phyloP scores from a whole-genome alignment of 2,329 filamentous ascomycete genomes.

The Cytospora paraplurivora region DNA sequence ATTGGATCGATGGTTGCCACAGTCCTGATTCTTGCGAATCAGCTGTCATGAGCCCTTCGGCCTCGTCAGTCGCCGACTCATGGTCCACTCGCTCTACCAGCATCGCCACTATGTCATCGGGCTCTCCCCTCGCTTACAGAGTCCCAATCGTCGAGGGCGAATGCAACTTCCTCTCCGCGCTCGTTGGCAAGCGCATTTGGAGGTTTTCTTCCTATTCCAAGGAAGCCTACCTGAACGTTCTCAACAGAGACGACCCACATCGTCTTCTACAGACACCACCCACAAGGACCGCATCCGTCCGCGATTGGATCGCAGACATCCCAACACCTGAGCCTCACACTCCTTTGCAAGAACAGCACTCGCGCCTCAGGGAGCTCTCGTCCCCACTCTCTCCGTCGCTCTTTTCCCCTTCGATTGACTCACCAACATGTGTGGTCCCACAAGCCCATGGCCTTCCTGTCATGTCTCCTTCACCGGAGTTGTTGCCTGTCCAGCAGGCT shows the following conservation, averaged over 20 bases:
- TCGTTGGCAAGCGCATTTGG: constrained; percentile 13
- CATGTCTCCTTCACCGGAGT: not conserved
- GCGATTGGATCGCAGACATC: constrained; percentile 17
- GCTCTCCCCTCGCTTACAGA: constrained; percentile 11
- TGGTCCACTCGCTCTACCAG: constrained; percentile 18
- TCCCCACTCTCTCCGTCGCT: constrained; percentile 7
- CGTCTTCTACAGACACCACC: constrained; percentile 7
- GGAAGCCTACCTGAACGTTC: constrained; percentile 5
- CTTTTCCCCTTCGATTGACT: constrained; percentile 5
- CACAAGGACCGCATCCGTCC: constrained; percentile 10
- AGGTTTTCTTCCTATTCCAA: constrained; percentile 1
- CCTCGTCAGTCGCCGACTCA: constrained; percentile 15
- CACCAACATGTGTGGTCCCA: not conserved
- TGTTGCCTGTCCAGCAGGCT: not conserved
- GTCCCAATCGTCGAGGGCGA: not conserved
- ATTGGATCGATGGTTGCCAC: not conserved
- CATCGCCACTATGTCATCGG: constrained; percentile 11
- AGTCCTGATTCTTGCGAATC: constrained; percentile 8
- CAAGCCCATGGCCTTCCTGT: constrained; percentile 5
- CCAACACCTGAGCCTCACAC: constrained; percentile 5
- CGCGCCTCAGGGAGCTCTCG: not conserved
- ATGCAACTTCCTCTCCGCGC: constrained; percentile 10
- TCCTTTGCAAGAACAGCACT: not conserved
- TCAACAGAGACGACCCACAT: constrained; percentile 11
- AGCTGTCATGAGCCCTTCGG: constrained; percentile 10